A percentile compares a stretch with the other conserved stretches of the same genome.
These are phyloP conservation scores for Aspergillus neoniger DNA, from an alignment of 2,329 filamentous ascomycete genomes.

Conservation along the genomic window DNA sequence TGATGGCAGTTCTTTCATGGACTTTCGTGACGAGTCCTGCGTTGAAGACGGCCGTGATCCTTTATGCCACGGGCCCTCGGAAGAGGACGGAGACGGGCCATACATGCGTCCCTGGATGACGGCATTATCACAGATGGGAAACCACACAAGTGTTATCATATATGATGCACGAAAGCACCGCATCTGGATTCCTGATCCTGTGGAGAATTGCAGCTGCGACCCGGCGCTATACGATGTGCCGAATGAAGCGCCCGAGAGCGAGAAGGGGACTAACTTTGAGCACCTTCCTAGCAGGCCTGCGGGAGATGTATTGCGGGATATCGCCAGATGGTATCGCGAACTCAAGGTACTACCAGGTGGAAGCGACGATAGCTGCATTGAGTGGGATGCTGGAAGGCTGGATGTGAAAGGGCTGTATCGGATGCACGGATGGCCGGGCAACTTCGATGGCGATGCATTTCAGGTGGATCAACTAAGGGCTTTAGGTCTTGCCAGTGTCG, in stretches of 20 bases:
- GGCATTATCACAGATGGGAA: conserved; percentile 27
- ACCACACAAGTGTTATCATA: conserved; percentile 27
- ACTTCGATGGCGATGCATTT: conserved; percentile 22
- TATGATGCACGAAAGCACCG: conserved; percentile 30
- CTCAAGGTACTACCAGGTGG: conserved; percentile 18
- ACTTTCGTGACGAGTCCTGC: conserved; percentile 1
- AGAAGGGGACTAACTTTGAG: conserved; percentile 18
- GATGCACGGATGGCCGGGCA: conserved; percentile 21
- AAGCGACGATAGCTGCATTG: background rate
- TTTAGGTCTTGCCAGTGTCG: background rate
- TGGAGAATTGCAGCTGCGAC: conserved; percentile 10
- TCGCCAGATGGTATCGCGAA: conserved; percentile 15
- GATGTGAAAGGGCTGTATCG: conserved; percentile 10
- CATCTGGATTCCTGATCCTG: conserved; percentile 25
- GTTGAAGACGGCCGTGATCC: conserved; percentile 9
- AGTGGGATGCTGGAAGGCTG: background rate
- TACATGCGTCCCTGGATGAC: conserved; percentile 36
- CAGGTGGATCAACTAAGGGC: conserved; percentile 13
- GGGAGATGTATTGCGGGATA: conserved; percentile 21
- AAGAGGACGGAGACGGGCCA: conserved; percentile 19
- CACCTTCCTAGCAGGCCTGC: conserved; percentile 18
- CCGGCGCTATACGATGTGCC: background rate
- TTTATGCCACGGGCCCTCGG: background rate
- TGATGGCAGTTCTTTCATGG: conserved; percentile 5
- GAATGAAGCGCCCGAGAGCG: background rate